phyloP scores from a whole-genome alignment of 2,329 filamentous ascomycete species.

The Trichophyton verrucosum region DNA sequence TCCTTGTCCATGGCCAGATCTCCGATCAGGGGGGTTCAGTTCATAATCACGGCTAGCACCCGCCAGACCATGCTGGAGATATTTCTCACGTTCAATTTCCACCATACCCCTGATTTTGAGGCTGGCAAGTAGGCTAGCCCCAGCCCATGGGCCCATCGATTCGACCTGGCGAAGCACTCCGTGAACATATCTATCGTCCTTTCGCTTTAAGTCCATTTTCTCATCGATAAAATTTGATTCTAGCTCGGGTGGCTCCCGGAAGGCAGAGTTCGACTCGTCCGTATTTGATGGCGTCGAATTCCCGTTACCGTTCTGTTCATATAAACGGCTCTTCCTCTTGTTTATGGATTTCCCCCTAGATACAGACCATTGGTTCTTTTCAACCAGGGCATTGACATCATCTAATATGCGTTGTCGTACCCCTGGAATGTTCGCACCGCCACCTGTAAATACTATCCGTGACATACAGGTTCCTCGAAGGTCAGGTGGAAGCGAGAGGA shows the following conservation, averaged over 20 bases:
- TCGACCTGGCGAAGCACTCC: conserved; percentile 41
- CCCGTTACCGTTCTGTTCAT: not conserved
- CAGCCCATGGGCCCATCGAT: conserved; percentile 51
- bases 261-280: not conserved
- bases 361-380: conserved; percentile 61
- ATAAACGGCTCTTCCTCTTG: conserved; percentile 26
- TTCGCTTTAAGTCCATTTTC: conserved; percentile 27
- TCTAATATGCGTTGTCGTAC: conserved; percentile 64
- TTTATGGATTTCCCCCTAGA: conserved; percentile 58
- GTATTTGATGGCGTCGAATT: not conserved
- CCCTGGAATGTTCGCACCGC: conserved; percentile 65
- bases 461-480: conserved; percentile 76
- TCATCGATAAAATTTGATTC: conserved; percentile 37
- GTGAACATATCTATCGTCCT: conserved; percentile 26
- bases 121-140: conserved; percentile 48
- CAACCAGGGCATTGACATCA: conserved; percentile 57
- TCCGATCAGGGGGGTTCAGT: conserved; percentile 24
- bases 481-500: conserved; percentile 68
- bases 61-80: conserved; percentile 39
- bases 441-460: conserved; percentile 75
- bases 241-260: conserved; percentile 1
- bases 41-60: conserved; percentile 36
- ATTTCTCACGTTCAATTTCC: conserved; percentile 53
- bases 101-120: conserved; percentile 49
- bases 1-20: conserved; percentile 23